Evolutionary conservation across 768 basidiomycete species (phyloP).

Genomic region (Lanmaoa pseudosensibilis): DNA sequence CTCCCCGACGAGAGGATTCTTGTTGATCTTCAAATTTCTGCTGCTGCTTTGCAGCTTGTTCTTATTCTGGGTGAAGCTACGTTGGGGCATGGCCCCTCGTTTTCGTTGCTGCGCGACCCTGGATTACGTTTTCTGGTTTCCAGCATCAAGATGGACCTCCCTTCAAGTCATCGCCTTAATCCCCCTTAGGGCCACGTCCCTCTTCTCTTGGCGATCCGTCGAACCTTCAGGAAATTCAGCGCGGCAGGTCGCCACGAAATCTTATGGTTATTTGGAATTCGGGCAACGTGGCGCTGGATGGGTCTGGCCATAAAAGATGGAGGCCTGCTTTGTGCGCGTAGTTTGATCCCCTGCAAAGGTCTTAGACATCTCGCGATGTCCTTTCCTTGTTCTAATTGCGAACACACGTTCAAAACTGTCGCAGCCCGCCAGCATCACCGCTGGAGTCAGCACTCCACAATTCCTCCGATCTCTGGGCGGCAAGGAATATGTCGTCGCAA

Average conservation of each 20-base stretch:
- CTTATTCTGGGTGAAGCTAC: not conserved
- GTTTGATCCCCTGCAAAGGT: not conserved
- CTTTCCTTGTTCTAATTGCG: not conserved
- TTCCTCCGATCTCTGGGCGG: not conserved
- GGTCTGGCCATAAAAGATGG: not conserved
- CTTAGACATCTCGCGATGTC: not conserved
- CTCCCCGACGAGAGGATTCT: too few relatives aligned
- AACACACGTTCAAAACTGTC: not conserved
- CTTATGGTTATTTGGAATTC: not conserved
- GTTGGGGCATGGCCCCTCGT: not conserved
- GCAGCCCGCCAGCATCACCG: not conserved
- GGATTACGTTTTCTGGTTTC: not conserved
- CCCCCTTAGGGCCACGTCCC: not conserved
- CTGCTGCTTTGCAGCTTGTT: not conserved
- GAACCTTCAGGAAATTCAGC: not conserved
- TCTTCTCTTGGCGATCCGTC: not conserved
- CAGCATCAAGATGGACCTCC: not conserved
- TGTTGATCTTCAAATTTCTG: not conserved
- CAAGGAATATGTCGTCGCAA: not conserved
- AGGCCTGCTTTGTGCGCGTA: not conserved
- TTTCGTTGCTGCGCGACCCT: not conserved
- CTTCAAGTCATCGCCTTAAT: not conserved
- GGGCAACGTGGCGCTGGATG: too few relatives aligned
- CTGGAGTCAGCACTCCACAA: not conserved
- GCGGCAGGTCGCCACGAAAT: not conserved